Evolutionary conservation across 139 green algal genomes (phyloP).

Genomic region (Monoraphidium neglectum): DNA sequence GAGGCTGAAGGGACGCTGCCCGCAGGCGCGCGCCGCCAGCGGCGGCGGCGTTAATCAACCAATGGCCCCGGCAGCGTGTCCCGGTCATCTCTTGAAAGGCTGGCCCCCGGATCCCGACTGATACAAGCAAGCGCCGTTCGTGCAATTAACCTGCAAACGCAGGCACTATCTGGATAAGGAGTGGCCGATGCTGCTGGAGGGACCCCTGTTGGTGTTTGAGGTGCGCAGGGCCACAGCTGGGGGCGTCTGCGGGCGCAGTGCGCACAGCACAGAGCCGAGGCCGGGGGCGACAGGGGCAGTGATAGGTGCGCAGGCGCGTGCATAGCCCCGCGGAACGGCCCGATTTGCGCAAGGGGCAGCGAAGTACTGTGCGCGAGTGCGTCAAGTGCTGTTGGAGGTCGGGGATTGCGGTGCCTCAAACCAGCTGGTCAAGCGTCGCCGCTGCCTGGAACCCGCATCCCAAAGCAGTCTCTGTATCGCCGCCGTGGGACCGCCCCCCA

Average conservation of each 20-base stretch:
- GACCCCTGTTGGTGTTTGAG: constrained; percentile 40
- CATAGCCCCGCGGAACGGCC: no score
- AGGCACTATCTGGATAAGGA: constrained; percentile 82
- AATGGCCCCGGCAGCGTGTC: no score
- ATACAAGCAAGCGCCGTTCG: no score
- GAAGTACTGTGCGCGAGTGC: background rate
- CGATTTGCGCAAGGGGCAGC: no score
- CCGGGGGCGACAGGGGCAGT: background rate
- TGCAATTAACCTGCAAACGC: no score
- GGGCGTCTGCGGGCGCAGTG: background rate
- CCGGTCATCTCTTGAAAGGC: no score
- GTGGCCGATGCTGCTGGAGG: constrained; percentile 50
- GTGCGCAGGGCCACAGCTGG: constrained; percentile 21
- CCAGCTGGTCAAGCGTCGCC: background rate
- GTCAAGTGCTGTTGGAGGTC: constrained; percentile 54
- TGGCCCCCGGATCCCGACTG: no score
- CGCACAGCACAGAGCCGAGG: no score
- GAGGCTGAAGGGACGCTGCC: no score
- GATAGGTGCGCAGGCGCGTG: no score
- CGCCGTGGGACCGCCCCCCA: background rate
- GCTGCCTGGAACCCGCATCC: background rate
- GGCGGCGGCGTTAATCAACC: no score
- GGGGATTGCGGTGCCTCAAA: background rate
- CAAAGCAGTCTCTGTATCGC: background rate
- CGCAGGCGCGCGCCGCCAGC: no score